Base-by-base conservation (phyloP, 768 basidiomycete genomes). In the Dictyophora rubrovolvata region DNA sequence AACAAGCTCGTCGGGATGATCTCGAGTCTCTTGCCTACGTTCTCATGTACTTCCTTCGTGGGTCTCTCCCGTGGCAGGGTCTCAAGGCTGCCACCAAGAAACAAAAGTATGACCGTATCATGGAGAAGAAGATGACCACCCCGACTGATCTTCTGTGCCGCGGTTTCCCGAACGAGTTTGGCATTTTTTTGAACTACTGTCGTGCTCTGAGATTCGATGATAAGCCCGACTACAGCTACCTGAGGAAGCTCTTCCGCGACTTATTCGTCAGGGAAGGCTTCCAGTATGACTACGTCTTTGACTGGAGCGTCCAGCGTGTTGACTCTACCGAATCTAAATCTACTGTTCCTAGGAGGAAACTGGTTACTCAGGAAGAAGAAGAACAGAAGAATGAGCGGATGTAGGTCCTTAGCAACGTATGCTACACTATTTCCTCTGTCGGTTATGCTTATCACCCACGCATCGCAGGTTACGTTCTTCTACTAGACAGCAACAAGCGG, bases 51-150 rank as follows among this genome's bases (percentile, higher is more conserved):
- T 99, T 99, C 84, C 87, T 99, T 64, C 93, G 95, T 63, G 96
- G 95, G 53, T 87, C 92, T 59, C 83, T 99, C 48, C 95, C 95
- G 34, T 99, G 95, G 95, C 96, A 99, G 73, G 96, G 96, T 61
- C 84, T 99, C 70, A 99, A 99, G 78, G 96, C 96, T 61, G 95
- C 95, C 46, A 99, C 96, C 61, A 99, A 99, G 91, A 99, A 99
- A 84, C 96, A 99, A 81, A 99, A 99, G 78, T 98, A 98, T 73
- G 96, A 98, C 74, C 87, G 96, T 61, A 99, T 99, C 77, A 99
- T 99, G 96, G 96, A 99, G 77, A 99, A 99, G 84, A 99, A 99
- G 84, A 98, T 99, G 93, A 97, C 96, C 37, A 96, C 93, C 0
- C 91, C 93, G 14, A 94, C 91, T 54, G 93, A 98, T 71, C 79